Evolutionary conservation across 768 basidiomycete species (phyloP), one percentile per base, ranked within the genome.

Genomic region (Tremella yokohamensis): DNA sequence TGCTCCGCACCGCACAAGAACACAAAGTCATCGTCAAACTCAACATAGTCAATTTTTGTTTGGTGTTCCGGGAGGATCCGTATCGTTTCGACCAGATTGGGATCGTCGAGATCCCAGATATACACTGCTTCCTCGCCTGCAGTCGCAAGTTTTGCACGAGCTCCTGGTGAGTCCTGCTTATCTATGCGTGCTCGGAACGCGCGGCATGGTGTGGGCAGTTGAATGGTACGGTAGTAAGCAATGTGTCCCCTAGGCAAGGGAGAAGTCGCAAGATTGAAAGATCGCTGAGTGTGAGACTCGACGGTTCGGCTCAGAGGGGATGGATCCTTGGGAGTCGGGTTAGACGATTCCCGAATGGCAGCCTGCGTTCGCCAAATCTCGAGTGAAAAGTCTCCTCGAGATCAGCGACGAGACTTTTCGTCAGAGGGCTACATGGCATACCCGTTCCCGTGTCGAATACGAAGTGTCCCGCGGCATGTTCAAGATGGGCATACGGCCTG

Each of bases 141-240:
- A 1, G 61, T 60, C 15, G 57, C 66, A 24, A 72, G 38, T 1
- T 66, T 52, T 16, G 62, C 63, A 50, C 65, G 38, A 1, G 53
- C 24, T 6, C 34, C 52, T 1, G 52, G 56, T 37, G 40, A 24
- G 2, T 56, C 61, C 26, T 63, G 54, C 6, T 51, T 39, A 57
- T 72, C 70, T 9, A 68, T 37, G 37, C 68, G 49, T 9, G 65
- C 70, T 44, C 68, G 49, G 38, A 67, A 72, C 2, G 70, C 70
- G 16, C 56, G 34, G 54, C 63, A 69, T 8, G 57, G 20, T 2
- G 61, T 69, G 1, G 68, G 63, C 3, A 67, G 68, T 2, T 15
- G 19, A 19, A 72, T 63, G 0, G 50, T 61, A 15, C 65, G 45
- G 34, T 60, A 72, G 45, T 50, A 67, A 1, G 60, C 52, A 26